Conservation (phyloP, 1,139 yeast genomes). For the Scheffersomyces segobiensis region DNA sequence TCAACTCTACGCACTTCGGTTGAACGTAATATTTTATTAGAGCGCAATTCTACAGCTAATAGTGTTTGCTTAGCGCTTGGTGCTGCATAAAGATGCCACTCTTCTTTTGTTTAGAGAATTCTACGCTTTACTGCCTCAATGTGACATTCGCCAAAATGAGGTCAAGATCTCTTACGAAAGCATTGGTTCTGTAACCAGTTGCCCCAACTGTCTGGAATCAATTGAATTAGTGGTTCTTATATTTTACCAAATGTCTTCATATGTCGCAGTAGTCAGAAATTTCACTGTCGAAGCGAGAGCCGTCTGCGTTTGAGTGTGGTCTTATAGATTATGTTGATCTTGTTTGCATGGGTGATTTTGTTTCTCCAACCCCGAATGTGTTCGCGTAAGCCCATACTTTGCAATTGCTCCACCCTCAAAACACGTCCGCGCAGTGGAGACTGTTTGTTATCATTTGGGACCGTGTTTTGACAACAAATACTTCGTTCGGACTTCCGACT, state of each 20-base stretch:
- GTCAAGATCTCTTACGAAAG: not conserved
- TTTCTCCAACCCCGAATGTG: not conserved
- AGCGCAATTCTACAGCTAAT: not conserved
- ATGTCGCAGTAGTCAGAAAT: too few species aligned
- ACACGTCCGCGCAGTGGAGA: not conserved
- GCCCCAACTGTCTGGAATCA: not conserved
- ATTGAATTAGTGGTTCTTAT: not conserved
- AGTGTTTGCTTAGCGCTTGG: not conserved
- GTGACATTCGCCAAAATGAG: not conserved
- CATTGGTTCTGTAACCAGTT: not conserved
- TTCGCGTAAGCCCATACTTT: not conserved
- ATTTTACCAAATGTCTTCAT: too few species aligned
- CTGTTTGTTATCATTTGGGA: not conserved
- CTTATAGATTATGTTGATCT: not conserved
- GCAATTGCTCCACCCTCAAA: not conserved
- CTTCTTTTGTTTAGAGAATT: not conserved
- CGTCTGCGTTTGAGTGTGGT: too few species aligned
- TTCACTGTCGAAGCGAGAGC: too few species aligned
- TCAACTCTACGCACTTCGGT: not conserved
- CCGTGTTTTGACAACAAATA: not conserved
- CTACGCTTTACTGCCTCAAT: not conserved
- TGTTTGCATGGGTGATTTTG: not conserved
- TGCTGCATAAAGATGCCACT: not conserved
- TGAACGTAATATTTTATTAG: not conserved
- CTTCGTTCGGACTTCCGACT: not conserved